phyloP scores from a whole-genome alignment of 2,329 filamentous ascomycete genomes.

The Verticillium longisporum region DNA sequence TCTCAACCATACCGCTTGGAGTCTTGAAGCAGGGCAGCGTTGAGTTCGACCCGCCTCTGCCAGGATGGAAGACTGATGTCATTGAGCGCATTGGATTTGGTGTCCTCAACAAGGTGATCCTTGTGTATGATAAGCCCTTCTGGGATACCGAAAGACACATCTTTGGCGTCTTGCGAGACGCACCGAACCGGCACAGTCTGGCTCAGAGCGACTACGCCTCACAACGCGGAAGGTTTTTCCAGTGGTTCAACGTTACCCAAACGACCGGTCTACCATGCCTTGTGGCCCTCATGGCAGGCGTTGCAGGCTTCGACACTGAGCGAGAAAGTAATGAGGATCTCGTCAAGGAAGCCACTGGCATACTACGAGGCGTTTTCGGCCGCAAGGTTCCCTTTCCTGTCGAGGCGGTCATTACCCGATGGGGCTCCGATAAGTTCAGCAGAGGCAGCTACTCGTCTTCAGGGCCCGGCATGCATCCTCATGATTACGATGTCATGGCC shows the following conservation, averaged over 20 bases:
- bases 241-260: constrained; percentile 94
- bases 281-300: constrained; percentile 90
- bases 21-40: constrained; percentile 80
- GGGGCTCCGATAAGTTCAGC: constrained; percentile 88
- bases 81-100: constrained; percentile 87
- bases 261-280: constrained; percentile 83
- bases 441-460: constrained; percentile 93
- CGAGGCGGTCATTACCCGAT: constrained; percentile 86
- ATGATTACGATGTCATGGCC: constrained; percentile 92
- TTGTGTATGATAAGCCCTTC: constrained; percentile 84
- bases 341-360: constrained; percentile 70
- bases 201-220: constrained; percentile 72
- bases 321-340: constrained; percentile 66
- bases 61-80: constrained; percentile 74
- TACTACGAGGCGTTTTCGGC: constrained; percentile 72
- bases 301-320: constrained; percentile 87
- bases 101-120: constrained; percentile 87
- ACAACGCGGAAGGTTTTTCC: constrained; percentile 84
- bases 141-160: constrained; percentile 90
- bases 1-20: constrained; percentile 84
- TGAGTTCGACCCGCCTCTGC: constrained; percentile 84
- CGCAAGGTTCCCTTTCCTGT: constrained; percentile 65
- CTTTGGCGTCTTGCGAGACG: constrained; percentile 81
- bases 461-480: constrained; percentile 70
- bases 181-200: constrained; percentile 62